Evolutionary conservation across 495 filamentous ascomycete species (phyloP).

Genomic region (Hypoxylon rickii): DNA sequence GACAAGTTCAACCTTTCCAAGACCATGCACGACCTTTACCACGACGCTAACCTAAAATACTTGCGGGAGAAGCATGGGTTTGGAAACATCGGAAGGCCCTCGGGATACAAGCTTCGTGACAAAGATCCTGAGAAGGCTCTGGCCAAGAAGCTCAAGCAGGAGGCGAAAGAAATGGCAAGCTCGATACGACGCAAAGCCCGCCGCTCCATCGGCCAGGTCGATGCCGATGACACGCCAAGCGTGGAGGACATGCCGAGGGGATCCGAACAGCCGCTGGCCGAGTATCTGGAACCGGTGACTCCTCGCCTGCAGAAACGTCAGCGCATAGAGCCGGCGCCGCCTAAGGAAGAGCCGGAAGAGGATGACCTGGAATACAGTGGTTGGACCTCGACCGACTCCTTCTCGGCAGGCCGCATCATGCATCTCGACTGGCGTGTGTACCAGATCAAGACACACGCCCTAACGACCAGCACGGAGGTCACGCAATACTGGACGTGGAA

Average conservation of each 20-base stretch:
- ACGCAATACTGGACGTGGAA: conserved; percentile 59
- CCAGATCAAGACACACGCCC: conserved; percentile 48
- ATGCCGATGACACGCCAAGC: conserved; percentile 26
- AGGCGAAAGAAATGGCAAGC: neutral
- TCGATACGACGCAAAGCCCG: conserved; percentile 27
- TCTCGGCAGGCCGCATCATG: conserved; percentile 43
- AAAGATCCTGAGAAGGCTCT: conserved; percentile 24
- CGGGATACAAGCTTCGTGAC: conserved; percentile 40
- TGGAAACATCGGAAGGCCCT: conserved; percentile 53
- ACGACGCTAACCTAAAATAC: conserved; percentile 47
- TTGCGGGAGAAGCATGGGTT: conserved; percentile 50
- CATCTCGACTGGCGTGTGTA: conserved; percentile 50
- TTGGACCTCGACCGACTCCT: conserved; percentile 51
- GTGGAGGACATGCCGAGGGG: conserved; percentile 20
- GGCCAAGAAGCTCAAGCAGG: conserved; percentile 34
- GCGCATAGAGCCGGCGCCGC: conserved; percentile 17
- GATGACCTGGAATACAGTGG: conserved; percentile 47
- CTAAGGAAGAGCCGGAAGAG: conserved; percentile 19
- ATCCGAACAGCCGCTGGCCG: conserved; percentile 7
- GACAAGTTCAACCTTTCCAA: conserved; percentile 49
- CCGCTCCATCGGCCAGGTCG: conserved; percentile 36
- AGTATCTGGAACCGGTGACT: conserved; percentile 32
- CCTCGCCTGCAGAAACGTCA: conserved; percentile 34
- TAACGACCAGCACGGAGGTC: conserved; percentile 45
- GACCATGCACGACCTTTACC: conserved; percentile 48